Percentiles rank a stretch among this genome's conserved stretches.
Conservation (phyloP, 306 rosid species). For the Fragaria ananassa region DNA sequence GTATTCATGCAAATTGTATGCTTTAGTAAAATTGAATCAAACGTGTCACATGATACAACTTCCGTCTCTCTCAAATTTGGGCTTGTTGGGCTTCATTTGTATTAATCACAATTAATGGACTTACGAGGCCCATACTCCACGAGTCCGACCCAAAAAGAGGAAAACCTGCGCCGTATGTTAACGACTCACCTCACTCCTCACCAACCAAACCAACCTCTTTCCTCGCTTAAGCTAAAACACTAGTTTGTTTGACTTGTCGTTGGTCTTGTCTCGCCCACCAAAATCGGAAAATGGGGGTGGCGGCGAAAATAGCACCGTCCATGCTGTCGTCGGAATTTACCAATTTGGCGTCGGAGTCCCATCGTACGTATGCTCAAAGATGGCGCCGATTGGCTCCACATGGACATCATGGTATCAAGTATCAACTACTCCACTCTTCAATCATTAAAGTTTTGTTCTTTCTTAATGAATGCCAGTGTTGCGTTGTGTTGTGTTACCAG, state of each 20-base stretch:
- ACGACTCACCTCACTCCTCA: not conserved
- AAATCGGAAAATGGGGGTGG: constrained; percentile 38
- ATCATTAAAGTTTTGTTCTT: not conserved
- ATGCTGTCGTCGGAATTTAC: constrained; percentile 95
- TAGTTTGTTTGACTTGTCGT: not conserved
- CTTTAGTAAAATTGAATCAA: not conserved
- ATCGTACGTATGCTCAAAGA: constrained; percentile 64
- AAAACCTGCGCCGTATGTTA: not conserved
- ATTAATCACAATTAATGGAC: not conserved
- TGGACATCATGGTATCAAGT: constrained; percentile 95
- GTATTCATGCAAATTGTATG: too few species aligned
- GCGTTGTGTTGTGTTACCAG: not conserved
- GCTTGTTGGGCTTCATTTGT: not conserved
- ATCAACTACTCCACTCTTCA: not conserved
- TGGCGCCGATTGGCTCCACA: constrained; percentile 99
- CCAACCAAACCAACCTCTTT: not conserved
- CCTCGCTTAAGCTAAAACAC: too few species aligned
- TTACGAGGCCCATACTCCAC: not conserved
- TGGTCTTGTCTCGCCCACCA: not conserved
- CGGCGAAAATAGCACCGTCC: constrained; percentile 89
- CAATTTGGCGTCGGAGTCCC: constrained; percentile 88
- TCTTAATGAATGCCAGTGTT: too few species aligned
- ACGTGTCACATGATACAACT: not conserved
- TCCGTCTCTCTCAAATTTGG: not conserved
- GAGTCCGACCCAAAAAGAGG: too few species aligned